Evolutionary conservation across 1,139 yeast genomes (phyloP).

Genomic region (Lodderomyces parapsilosis): DNA sequence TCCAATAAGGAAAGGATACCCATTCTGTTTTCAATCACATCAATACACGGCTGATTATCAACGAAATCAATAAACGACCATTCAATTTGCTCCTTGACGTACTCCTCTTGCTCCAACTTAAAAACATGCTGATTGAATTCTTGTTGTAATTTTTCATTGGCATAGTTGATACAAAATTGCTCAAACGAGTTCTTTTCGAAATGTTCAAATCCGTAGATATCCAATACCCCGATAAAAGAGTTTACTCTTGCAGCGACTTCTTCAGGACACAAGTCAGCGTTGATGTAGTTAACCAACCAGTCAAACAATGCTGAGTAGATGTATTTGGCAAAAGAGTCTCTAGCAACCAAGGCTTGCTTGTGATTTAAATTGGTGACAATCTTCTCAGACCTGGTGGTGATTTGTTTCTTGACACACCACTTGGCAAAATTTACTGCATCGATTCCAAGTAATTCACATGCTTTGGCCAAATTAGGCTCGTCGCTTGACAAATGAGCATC

Average conservation of each 20-base stretch:
- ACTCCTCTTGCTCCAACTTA: conserved; percentile 95
- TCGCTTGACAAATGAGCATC: conserved; percentile 83
- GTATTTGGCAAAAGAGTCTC: conserved; percentile 95
- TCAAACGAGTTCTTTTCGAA: conserved; percentile 93
- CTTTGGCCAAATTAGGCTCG: conserved; percentile 81
- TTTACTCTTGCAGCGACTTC: conserved; percentile 57
- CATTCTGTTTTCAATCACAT: conserved; percentile 82
- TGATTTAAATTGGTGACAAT: conserved; percentile 81
- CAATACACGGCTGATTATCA: conserved; percentile 97
- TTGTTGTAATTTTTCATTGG: conserved; percentile 95
- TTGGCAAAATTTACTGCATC: conserved; percentile 75
- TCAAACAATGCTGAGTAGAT: conserved; percentile 91
- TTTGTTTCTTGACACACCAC: conserved; percentile 94
- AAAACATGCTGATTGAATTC: conserved; percentile 97
- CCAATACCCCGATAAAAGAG: conserved; percentile 92
- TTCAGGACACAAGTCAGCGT: conserved; percentile 76
- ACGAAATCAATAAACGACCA: conserved; percentile 97
- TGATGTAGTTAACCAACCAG: conserved; percentile 88
- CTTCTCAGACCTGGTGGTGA: conserved; percentile 88
- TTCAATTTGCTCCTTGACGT: conserved; percentile 85
- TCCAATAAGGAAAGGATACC: conserved; percentile 89
- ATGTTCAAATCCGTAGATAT: conserved; percentile 97
- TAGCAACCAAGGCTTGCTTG: conserved; percentile 85
- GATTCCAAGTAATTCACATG: conserved; percentile 82
- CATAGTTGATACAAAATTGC: conserved; percentile 96